Evolutionary conservation across 2,329 filamentous ascomycete genomes (phyloP), one percentile per base, ranked within the genome.

Genomic region (Helicocarpus griseus): DNA sequence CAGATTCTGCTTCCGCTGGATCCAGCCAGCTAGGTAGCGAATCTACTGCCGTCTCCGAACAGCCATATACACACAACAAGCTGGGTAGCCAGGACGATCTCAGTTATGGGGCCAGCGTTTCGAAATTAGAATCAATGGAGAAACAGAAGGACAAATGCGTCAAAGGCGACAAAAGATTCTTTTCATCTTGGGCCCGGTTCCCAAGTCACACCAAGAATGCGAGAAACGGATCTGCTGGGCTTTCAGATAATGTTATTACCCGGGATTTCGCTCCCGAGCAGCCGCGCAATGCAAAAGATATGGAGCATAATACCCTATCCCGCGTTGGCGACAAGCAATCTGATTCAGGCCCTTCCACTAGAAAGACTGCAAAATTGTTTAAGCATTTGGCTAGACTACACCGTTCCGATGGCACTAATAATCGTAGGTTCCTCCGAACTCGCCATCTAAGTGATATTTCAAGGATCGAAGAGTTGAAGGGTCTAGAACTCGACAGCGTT

Each of bases 131-230:
- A 14, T 28, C 24, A 43, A 43, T 17, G 7, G 26, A 6, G 26
- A 2, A n/a, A 3, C 26, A 31, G 17, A 31, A 31, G 26, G 21
- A 31, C 17, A 2, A 9, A 22, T 24, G 5, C 7, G 17, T 22
- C 22, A 22, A 17, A 6, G 17, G 21, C 14, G 21, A 26, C 21
- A 36, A 38, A 19, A 49, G 48, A n/a, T 54, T 53, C 22, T 53
- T 36, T 22, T 50, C 56, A 8, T 49, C 60, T 26, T 63, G 62
- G 58, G 52, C 55, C 13, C 57, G 54, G 29, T 59, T 57, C 22
- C 56, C 58, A 40, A 59, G 55, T 43, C 56, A 59, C 36, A 54
- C 53, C 5, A 54, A 48, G 39, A 39, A 38, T 11, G 52, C 56
- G 31, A 52, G 58, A 45, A 52, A 53, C 21, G 49, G 41, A 26